Evolutionary conservation across 2,329 filamentous ascomycete species (phyloP).

Genomic region (Grosmannia clavigera): DNA sequence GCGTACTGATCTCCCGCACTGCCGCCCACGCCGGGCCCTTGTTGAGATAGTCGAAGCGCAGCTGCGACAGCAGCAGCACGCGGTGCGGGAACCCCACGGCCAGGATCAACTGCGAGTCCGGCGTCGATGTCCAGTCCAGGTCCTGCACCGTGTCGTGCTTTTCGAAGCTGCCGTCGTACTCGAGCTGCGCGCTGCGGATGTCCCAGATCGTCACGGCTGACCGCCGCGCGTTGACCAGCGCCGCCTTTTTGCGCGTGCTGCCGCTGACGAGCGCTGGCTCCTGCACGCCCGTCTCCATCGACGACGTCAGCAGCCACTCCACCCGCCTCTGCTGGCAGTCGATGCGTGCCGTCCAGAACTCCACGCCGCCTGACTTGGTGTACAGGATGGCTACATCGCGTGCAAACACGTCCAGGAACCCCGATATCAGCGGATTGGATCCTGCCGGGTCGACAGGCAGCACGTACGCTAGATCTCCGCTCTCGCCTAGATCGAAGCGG

Average conservation of each 20-base stretch:
- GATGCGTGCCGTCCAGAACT: conserved; percentile 76
- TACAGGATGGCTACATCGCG: conserved; percentile 80
- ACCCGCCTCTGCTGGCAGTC: conserved; percentile 46
- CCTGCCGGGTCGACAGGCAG: conserved; percentile 82
- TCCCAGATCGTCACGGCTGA: conserved; percentile 86
- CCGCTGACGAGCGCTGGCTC: conserved; percentile 70
- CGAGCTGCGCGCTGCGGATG: conserved; percentile 65
- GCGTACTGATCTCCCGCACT: conserved; percentile 69
- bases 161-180: conserved; percentile 66
- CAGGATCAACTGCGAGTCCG: conserved; percentile 76
- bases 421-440: conserved; percentile 54
- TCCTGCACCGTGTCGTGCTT: conserved; percentile 66
- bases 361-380: conserved; percentile 58
- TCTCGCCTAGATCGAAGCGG: conserved; percentile 52
- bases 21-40: conserved; percentile 81
- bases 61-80: conserved; percentile 70
- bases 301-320: conserved; percentile 74
- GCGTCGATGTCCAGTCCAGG: conserved; percentile 88
- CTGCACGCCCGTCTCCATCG: conserved; percentile 63
- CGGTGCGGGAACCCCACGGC: conserved; percentile 87
- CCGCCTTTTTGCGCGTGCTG: conserved; percentile 76
- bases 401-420: conserved; percentile 76
- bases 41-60: conserved; percentile 85
- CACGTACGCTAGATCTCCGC: conserved; percentile 50
- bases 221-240: conserved; percentile 61